phyloP scores from a whole-genome alignment of 2,329 filamentous ascomycete genomes.

The Penicillium palitans region DNA sequence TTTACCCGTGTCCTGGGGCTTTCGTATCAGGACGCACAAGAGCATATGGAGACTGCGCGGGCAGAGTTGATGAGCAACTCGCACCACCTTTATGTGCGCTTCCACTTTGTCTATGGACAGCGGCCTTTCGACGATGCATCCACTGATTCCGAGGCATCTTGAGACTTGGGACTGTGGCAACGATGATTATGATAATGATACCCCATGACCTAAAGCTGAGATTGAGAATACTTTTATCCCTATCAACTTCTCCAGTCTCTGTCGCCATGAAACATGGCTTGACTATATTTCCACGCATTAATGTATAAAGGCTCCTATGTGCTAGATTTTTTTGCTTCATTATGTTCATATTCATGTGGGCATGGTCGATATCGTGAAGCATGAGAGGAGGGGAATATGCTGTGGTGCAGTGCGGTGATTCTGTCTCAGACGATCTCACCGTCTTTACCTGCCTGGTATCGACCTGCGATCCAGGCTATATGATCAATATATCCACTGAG shows the following conservation, averaged over 20 bases:
- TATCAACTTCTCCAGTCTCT: not conserved
- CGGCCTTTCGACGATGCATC: conserved; percentile 24
- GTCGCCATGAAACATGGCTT: conserved; percentile 13
- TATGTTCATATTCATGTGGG: not conserved
- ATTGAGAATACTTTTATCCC: not conserved
- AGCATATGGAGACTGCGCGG: conserved; percentile 32
- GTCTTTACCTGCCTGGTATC: not conserved
- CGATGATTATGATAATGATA: conserved; percentile 4
- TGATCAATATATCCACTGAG: conserved; percentile 1
- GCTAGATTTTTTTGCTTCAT: conserved; percentile 3
- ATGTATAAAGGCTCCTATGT: conserved; percentile 15
- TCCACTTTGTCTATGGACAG: conserved; percentile 37
- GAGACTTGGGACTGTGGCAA: not conserved
- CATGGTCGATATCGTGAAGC: conserved; percentile 7
- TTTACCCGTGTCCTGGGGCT: conserved; percentile 41
- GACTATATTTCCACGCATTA: conserved; percentile 11
- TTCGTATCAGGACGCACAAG: conserved; percentile 33
- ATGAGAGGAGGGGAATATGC: not conserved
- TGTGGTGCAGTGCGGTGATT: not conserved
- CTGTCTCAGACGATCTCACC: not conserved
- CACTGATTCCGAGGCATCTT: not conserved
- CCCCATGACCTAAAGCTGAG: not conserved
- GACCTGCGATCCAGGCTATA: conserved; percentile 4
- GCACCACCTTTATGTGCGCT: conserved; percentile 32
- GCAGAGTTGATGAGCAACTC: conserved; percentile 27